Evolutionary conservation across 805 yeast genomes (phyloP).

Genomic region (Monosporozyma servazzii): DNA sequence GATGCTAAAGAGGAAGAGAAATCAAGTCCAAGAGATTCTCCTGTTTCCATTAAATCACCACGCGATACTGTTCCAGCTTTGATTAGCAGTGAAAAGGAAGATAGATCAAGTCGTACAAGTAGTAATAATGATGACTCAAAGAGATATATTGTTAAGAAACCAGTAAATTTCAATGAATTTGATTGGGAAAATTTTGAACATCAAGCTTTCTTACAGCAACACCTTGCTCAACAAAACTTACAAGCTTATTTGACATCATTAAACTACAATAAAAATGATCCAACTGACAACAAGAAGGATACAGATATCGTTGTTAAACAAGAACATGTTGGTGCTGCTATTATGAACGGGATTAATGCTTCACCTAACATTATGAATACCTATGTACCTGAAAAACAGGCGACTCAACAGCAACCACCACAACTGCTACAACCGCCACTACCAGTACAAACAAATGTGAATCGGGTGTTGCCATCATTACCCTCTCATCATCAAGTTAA

Average conservation of each 20-base stretch:
- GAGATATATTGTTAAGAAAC: conserved; percentile 27
- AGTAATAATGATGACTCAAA: conserved; percentile 5
- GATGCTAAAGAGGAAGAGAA: conserved; percentile 13
- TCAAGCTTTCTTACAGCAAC: conserved; percentile 29
- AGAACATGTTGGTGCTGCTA: neutral
- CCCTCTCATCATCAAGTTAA: neutral
- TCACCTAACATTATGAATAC: neutral
- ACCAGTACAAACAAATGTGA: neutral
- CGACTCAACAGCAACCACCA: neutral
- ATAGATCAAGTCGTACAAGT: neutral
- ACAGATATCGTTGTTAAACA: neutral
- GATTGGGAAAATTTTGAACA: conserved; percentile 30
- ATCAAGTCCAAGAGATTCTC: neutral
- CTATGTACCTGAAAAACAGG: neutral
- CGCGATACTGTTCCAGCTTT: neutral
- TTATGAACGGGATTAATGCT: neutral
- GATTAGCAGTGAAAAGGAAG: neutral
- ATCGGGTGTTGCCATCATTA: neutral
- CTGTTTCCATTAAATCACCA: neutral
- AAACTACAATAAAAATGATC: conserved; percentile 5
- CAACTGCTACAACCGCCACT: neutral
- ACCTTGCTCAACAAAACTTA: conserved; percentile 28
- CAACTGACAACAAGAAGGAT: neutral
- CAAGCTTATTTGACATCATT: conserved; percentile 26
- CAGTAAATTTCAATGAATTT: conserved; percentile 24